Base-by-base conservation (phyloP, 2,329 filamentous ascomycete genomes). In the Dactylonectria estremocensis region DNA sequence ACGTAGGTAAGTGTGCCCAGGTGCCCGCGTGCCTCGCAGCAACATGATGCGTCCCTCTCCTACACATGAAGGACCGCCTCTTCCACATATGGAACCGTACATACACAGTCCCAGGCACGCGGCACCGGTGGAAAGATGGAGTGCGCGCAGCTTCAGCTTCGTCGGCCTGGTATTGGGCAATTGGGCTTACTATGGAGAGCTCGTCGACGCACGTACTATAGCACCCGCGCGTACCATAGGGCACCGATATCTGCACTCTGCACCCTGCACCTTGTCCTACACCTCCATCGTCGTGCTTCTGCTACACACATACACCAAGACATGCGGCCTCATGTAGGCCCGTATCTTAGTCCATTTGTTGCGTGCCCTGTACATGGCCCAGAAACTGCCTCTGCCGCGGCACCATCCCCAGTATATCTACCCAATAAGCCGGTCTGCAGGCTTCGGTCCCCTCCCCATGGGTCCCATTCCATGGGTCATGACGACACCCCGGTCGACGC, bases 401-500 rank as follows among this genome's bases (percentile, higher is more conserved):
- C 35, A 40, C 13, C 35, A 14, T 16, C 35, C 35, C 35, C 35
- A 16, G 35, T 40, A 13, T 40, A 31, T 50, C 48, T 31, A 14
- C 40, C 40, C 40, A 43, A 43, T 43, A 43, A n/a, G 14, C 16
- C n/a, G n/a, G n/a, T n/a, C n/a, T n/a, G n/a, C n/a, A n/a, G 16
- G 10, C 37, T 14, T 40, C 14, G 37, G 37, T 6, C 37, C 37
- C 37, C 37, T n/a, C n/a, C 24, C 24, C 24, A 28, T 28, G 24
- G 24, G 24, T 28, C 24, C 24, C 24, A 28, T 28, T 7, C 24
- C 3, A 28, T 28, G 24, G 24, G 24, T 28, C 40, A n/a, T 43
- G 40, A 35, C 7, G 28, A 35, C 49, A 52, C 31, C 50, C 50
- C n/a, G 22, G 50, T 37, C 50, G 28, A 52, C 50, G 6, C 50